Conservation (phyloP, 1,284 basidiomycete species). For the Uromyces viciae-fabae region DNA sequence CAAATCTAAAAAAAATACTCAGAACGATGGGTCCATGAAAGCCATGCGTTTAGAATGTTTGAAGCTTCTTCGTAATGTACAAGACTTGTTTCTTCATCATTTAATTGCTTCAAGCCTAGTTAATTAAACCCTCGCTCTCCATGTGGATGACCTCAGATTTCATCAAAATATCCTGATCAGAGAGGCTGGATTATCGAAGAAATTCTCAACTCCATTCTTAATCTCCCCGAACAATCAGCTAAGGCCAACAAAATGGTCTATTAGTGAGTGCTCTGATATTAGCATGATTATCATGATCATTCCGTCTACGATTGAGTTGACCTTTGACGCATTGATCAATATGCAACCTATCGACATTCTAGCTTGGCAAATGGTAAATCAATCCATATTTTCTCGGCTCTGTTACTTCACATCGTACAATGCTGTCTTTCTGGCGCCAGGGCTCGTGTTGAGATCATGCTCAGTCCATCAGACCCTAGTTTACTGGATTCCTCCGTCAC, state of each 20-base stretch:
- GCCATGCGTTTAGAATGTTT: conserved; percentile 41
- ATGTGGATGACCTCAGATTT: conserved; percentile 48
- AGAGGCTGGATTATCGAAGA: conserved; percentile 54
- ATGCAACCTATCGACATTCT: not conserved
- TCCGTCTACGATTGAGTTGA: not conserved
- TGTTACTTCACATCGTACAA: conserved; percentile 40
- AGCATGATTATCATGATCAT: no score
- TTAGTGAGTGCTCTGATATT: no score
- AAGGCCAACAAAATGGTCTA: conserved; percentile 34
- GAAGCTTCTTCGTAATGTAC: conserved; percentile 37
- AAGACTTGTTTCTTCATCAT: not conserved
- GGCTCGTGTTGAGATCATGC: not conserved
- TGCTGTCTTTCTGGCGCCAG: conserved; percentile 19
- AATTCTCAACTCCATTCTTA: conserved; percentile 52
- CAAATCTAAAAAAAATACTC: conserved; percentile 8
- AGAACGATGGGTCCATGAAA: conserved; percentile 8
- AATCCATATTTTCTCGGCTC: conserved; percentile 41
- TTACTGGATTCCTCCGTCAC: not conserved
- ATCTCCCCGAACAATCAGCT: conserved; percentile 52
- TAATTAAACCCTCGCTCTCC: no score
- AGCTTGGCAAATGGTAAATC: conserved; percentile 42
- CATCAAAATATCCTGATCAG: conserved; percentile 51
- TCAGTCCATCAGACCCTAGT: not conserved
- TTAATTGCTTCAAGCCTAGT: not conserved
- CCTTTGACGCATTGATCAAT: not conserved